A percentile compares a stretch with the other conserved stretches of the same genome.
Conservation (phyloP, 176 grass and related monocot species). For the Zizania latifolia region DNA sequence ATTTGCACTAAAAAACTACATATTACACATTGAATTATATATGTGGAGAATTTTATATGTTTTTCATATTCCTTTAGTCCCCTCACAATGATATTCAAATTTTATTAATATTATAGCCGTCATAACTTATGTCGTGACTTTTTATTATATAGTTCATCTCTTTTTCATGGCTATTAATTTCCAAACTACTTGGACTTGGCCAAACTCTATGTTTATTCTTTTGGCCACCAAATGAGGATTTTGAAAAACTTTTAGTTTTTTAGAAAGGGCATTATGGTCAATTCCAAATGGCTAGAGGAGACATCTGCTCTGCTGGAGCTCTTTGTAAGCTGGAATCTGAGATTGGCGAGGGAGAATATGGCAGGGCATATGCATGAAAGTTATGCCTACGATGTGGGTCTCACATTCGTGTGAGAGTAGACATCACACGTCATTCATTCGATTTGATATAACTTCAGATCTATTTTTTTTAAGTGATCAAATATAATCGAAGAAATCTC, state of each 20-base stretch:
- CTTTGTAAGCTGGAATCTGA: conserved; percentile 1
- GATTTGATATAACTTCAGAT: no score
- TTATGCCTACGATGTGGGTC: not conserved
- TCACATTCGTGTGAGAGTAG: not conserved
- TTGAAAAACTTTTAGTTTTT: not conserved
- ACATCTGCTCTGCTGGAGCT: not conserved
- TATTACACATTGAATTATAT: no score
- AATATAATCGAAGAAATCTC: no score
- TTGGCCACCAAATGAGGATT: not conserved
- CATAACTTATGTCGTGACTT: not conserved
- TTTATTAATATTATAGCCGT: not conserved
- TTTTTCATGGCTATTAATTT: not conserved
- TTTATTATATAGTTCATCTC: not conserved
- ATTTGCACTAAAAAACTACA: no score
- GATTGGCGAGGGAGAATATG: not conserved
- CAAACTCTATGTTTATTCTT: not conserved
- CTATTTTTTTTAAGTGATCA: no score
- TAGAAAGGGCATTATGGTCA: conserved; percentile 4
- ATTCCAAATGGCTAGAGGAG: not conserved
- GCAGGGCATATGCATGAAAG: conserved; percentile 14
- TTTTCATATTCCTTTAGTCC: no score
- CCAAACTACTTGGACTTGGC: not conserved
- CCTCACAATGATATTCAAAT: no score
- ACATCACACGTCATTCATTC: not conserved
- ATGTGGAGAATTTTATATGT: no score